Evolutionary conservation across 2,329 filamentous ascomycete genomes (phyloP).

Genomic region (Cytospora piceicola): DNA sequence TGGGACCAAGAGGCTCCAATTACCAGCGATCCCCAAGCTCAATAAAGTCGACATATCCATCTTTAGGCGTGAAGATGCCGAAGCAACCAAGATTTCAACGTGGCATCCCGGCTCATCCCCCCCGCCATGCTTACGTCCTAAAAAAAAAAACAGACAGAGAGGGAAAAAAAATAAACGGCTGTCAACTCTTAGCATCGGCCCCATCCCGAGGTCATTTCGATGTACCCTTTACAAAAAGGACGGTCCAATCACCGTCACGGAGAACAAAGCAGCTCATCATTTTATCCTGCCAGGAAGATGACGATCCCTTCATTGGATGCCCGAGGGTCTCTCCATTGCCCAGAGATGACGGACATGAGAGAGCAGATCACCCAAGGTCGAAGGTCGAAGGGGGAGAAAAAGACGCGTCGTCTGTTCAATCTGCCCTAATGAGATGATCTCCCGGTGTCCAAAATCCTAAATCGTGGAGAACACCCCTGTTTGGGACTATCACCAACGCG

Average conservation of each 20-base stretch:
- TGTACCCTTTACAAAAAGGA: background rate
- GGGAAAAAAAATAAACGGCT: constrained; percentile 10
- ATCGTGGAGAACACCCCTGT: constrained; percentile 2
- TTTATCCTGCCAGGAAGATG: background rate
- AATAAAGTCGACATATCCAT: background rate
- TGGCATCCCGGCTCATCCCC: constrained; percentile 24
- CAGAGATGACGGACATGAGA: background rate
- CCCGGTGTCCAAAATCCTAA: background rate
- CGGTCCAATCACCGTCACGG: background rate
- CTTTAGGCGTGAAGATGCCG: background rate
- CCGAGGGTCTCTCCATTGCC: background rate
- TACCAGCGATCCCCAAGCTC: background rate
- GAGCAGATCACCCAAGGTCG: background rate
- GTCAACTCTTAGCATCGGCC: constrained; percentile 4
- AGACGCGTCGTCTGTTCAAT: background rate
- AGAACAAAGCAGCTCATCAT: background rate
- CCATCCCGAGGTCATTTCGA: background rate
- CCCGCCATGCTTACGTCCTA: constrained; percentile 11
- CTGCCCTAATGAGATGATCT: constrained; percentile 4
- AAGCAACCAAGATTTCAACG: constrained; percentile 25
- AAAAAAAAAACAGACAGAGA: background rate
- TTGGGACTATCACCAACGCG: constrained; percentile 18
- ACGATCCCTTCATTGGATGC: background rate
- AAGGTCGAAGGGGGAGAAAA: background rate
- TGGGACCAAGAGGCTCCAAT: background rate